These are phyloP conservation scores for Penicillium occitanis DNA, from an alignment of 2,329 filamentous ascomycete species.

Conservation along the genomic window DNA sequence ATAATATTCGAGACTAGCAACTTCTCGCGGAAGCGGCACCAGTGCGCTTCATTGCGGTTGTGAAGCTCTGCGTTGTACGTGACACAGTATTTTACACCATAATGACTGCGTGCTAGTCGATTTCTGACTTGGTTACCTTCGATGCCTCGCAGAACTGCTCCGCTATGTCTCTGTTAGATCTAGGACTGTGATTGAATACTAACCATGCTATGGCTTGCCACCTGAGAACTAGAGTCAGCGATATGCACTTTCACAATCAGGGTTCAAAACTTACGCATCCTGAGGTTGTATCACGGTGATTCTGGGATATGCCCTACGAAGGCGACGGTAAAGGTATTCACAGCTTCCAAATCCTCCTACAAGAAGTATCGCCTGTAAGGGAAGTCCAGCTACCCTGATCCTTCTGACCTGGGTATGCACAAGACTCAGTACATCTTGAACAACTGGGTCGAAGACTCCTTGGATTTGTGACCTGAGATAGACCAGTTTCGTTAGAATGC, in stretches of 20 bases:
- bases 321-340: slow-evolving; percentile 35
- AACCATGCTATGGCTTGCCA: slow-evolving; percentile 26
- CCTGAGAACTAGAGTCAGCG: slow-evolving; percentile 18
- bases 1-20: too few species aligned
- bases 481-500: too few species aligned
- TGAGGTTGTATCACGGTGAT: slow-evolving; percentile 37
- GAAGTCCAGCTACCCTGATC: slow-evolving; percentile 5
- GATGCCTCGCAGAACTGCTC: too few species aligned
- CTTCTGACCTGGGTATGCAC: slow-evolving; percentile 26
- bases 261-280: slow-evolving; percentile 27
- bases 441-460: slow-evolving; percentile 32
- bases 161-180: too few species aligned
- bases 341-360: slow-evolving; percentile 43
- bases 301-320: slow-evolving; percentile 27
- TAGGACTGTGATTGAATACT: neutral
- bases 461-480: slow-evolving; percentile 22
- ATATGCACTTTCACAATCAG: too few species aligned
- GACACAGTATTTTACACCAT: too few species aligned
- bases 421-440: slow-evolving; percentile 29
- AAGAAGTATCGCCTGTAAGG: slow-evolving; percentile 34
- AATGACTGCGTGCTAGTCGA: too few species aligned
- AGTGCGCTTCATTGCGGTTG: too few species aligned
- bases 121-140: too few species aligned
- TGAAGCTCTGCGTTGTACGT: too few species aligned
- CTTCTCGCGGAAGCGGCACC: too few species aligned